These are phyloP conservation scores for Raphanus sativus DNA, from an alignment of 345 rosid genomes.

Conservation along the genomic window DNA sequence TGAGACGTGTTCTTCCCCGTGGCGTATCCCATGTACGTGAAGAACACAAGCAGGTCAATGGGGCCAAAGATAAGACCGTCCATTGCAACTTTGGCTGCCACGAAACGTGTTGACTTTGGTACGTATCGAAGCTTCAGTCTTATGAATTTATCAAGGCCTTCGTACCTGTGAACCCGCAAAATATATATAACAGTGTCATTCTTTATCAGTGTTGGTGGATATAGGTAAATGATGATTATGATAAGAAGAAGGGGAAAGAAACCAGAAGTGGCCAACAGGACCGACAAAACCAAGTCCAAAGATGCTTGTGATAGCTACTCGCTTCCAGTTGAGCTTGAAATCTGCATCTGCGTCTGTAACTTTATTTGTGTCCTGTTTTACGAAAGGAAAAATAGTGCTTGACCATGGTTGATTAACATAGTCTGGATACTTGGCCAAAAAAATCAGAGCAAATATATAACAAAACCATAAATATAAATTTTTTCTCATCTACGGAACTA, in stretches of 20 bases:
- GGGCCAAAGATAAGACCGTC: slow-evolving; percentile 92
- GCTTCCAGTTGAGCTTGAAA: slow-evolving; percentile 69
- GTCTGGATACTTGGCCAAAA: no score
- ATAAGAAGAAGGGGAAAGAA: slow-evolving; percentile 30
- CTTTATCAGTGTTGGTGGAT: not conserved
- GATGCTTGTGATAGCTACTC: slow-evolving; percentile 70
- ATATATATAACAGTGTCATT: no score
- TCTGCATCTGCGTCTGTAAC: slow-evolving; percentile 44
- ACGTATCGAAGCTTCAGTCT: slow-evolving; percentile 56
- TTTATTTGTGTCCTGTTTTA: slow-evolving; percentile 32
- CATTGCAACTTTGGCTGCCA: slow-evolving; percentile 83
- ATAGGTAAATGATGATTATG: not conserved
- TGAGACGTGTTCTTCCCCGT: slow-evolving; percentile 60
- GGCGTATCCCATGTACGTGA: slow-evolving; percentile 86
- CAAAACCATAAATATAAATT: no score
- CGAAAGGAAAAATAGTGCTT: no score
- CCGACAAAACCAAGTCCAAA: slow-evolving; percentile 84
- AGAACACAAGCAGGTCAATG: slow-evolving; percentile 73
- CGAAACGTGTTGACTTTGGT: slow-evolving; percentile 69
- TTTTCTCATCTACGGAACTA: no score
- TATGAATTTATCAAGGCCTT: slow-evolving; percentile 74
- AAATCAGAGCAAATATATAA: no score
- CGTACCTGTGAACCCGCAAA: slow-evolving; percentile 54
- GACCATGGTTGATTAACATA: no score
- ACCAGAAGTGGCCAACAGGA: slow-evolving; percentile 89